A percentile compares a stretch with the other conserved stretches of the same genome.
phyloP scores from a whole-genome alignment of 768 basidiomycete genomes.

The Suillus discolor region DNA sequence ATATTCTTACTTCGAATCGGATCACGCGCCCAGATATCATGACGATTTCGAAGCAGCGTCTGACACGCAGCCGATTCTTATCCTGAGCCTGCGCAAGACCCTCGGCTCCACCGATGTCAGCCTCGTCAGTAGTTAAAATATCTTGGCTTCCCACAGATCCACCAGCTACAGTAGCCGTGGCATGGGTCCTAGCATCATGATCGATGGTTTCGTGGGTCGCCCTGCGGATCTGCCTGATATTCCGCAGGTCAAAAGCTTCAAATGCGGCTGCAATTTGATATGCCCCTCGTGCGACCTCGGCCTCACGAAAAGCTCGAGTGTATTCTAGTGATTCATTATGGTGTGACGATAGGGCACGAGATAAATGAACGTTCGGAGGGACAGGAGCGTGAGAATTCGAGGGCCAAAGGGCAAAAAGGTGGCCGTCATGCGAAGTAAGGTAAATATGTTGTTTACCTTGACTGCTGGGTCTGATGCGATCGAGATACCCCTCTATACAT shows the following conservation, averaged over 20 bases:
- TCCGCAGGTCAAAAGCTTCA: constrained; percentile 76
- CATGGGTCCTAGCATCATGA: constrained; percentile 24
- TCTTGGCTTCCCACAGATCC: constrained; percentile 13
- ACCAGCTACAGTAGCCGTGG: neutral
- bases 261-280: constrained; percentile 63
- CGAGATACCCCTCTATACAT: constrained; percentile 84
- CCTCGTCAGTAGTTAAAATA: constrained; percentile 46
- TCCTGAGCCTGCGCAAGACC: constrained; percentile 45
- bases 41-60: constrained; percentile 77
- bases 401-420: constrained; percentile 61
- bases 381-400: constrained; percentile 64
- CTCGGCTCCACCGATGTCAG: constrained; percentile 68
- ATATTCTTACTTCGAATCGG: constrained; percentile 71
- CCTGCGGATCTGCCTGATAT: constrained; percentile 63
- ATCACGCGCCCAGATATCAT: constrained; percentile 68
- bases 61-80: constrained; percentile 51
- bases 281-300: constrained; percentile 64
- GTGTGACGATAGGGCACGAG: constrained; percentile 29
- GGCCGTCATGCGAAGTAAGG: constrained; percentile 70
- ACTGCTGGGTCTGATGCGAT: constrained; percentile 64
- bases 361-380: constrained; percentile 57
- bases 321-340: constrained; percentile 29
- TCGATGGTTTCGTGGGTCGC: constrained; percentile 44
- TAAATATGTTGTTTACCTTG: constrained; percentile 64
- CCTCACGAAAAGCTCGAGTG: constrained; percentile 41